Evolutionary conservation across 2,329 filamentous ascomycete species (phyloP).

Genomic region (Claviceps africana): DNA sequence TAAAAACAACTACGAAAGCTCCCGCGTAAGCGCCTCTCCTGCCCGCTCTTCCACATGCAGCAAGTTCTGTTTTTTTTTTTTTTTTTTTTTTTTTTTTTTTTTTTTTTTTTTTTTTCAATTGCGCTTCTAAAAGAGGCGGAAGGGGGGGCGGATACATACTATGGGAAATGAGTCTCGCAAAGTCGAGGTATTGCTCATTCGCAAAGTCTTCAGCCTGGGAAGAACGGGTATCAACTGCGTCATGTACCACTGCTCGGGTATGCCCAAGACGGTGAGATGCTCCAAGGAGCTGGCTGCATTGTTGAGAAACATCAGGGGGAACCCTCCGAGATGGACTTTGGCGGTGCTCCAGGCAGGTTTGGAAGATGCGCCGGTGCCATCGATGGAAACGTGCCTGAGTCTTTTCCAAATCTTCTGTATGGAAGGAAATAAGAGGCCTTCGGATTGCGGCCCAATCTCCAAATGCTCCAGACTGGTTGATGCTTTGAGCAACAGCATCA

Average conservation of each 20-base stretch:
- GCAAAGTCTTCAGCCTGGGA: constrained; percentile 17
- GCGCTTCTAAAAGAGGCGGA: no score
- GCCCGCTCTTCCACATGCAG: neutral
- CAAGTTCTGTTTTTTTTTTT: neutral
- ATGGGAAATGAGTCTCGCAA: constrained; percentile 1
- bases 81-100: neutral
- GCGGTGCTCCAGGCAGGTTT: constrained; percentile 5
- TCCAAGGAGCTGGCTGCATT: constrained; percentile 9
- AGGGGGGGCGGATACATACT: neutral
- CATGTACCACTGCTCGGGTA: constrained; percentile 10
- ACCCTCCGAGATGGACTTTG: constrained; percentile 2
- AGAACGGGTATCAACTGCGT: constrained; percentile 9
- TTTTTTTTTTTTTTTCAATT: no score
- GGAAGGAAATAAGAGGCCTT: constrained; percentile 2
- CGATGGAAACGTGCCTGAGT: constrained; percentile 6
- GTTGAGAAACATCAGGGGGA: constrained; percentile 7
- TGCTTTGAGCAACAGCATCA: constrained; percentile 14
- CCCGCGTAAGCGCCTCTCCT: neutral
- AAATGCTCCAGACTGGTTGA: constrained; percentile 15
- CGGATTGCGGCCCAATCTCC: constrained; percentile 9
- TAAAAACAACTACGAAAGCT: constrained; percentile 11
- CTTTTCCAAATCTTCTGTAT: constrained; percentile 5
- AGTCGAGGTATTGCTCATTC: constrained; percentile 11
- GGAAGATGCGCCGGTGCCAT: constrained; percentile 3
- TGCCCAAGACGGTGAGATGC: constrained; percentile 11